These are phyloP conservation scores for Mortierella sp. DNA, from an alignment of 371 early-diverging fungal genomes.

Conservation along the genomic window DNA sequence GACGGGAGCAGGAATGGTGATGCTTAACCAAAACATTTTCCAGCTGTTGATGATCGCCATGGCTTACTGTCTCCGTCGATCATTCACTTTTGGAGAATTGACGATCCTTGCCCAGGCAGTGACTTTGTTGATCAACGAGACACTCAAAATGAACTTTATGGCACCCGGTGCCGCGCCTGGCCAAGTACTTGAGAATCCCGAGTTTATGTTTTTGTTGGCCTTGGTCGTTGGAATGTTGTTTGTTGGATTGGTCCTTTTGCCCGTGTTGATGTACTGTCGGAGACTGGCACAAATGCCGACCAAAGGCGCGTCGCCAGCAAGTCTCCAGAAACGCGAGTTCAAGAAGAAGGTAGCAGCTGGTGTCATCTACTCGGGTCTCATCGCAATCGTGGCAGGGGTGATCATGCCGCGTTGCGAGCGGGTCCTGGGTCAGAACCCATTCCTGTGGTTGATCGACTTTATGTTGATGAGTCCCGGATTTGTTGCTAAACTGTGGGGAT, in stretches of 20 bases:
- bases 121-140: constrained; percentile 60
- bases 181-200: constrained; percentile 31
- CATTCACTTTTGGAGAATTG: constrained; percentile 79
- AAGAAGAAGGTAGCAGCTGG: constrained; percentile 48
- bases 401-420: constrained; percentile 48
- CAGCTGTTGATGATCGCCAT: constrained; percentile 46
- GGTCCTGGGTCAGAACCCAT: constrained; percentile 47
- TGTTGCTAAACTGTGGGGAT: neutral
- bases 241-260: constrained; percentile 66
- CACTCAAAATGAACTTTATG: constrained; percentile 35
- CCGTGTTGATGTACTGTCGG: constrained; percentile 64
- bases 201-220: constrained; percentile 48
- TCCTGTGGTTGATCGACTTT: constrained; percentile 50
- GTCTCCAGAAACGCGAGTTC: constrained; percentile 47
- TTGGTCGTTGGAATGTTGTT: constrained; percentile 78
- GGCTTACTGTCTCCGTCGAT: constrained; percentile 55
- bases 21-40: constrained; percentile 48
- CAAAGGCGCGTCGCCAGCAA: constrained; percentile 49
- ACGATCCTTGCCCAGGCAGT: constrained; percentile 69
- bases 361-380: constrained; percentile 30
- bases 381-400: constrained; percentile 32
- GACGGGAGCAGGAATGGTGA: constrained; percentile 52
- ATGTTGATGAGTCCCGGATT: constrained; percentile 22
- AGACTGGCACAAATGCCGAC: constrained; percentile 61
- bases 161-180: constrained; percentile 9